Base-by-base conservation (phyloP, 495 filamentous ascomycete genomes). In the Hypoxylon intermedium region DNA sequence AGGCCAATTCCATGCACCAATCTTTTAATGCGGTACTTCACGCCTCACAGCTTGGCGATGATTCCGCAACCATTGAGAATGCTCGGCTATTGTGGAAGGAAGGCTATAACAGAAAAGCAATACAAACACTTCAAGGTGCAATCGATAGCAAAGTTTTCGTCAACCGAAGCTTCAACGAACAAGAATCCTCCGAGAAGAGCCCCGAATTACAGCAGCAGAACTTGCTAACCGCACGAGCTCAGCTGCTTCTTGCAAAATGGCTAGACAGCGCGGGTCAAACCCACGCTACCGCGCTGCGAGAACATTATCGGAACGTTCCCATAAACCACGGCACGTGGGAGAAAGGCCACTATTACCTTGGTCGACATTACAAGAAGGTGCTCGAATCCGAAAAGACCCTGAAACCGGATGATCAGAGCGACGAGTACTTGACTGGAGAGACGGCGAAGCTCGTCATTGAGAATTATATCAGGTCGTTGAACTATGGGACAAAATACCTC, bases 301-400 rank as follows among this genome's bases (percentile, higher is more conserved):
- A 85, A 13, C 85, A 90, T 70, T 98, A 96, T 70, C 86, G 87
- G 34, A 79, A 87, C 54, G 93, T 92, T 6, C 77, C 84, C 13
- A 82, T 77, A 61, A 77, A 79, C 6, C 79, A 81, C 62, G 65
- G 75, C 0, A 87, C 85, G 58, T 99, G 93, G 92, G 95, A 99
- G 65, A 97, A 96, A 74, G 93, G 90, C 0, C 90, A 97, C 71
- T 98, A 97, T 72, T 96, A 97, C 73, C 82, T 99, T 13, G 94
- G 94, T 9, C 93, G 93, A 53, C 90, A 98, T 73, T 99, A 98
- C 79, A 96, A 97, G 70, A 99, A 97, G 69, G 82, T 98, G 12
- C 79, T 96, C 15, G 93, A 98, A 63, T 89, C 90, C 0, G 91
- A 98, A 68, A 93, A 89, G 69, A 78, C 80, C 6, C 83, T 96